These are phyloP conservation scores for Rhizophora mangle DNA, from an alignment of 345 rosid species.

Conservation along the genomic window DNA sequence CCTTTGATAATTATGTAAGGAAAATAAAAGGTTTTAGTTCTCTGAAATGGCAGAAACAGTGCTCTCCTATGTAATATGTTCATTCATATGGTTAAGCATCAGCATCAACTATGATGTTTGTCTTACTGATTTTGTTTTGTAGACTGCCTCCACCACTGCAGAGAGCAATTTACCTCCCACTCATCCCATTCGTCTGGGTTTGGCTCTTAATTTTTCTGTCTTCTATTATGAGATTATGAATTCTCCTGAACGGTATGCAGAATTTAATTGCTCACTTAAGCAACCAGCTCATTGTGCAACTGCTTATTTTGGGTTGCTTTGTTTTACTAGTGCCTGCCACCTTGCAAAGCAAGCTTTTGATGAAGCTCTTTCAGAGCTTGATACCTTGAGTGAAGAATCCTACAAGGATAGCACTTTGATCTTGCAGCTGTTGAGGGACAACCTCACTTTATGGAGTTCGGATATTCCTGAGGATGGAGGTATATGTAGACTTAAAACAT, in stretches of 20 bases:
- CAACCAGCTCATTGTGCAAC: not conserved
- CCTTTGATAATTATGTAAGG: too few species aligned
- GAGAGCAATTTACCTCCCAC: constrained; percentile 51
- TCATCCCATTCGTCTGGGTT: constrained; percentile 55
- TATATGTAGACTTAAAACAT: not conserved
- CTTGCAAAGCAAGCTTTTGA: constrained; percentile 35
- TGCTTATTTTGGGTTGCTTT: not conserved
- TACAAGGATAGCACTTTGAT: constrained; percentile 36
- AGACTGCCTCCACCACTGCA: constrained; percentile 49
- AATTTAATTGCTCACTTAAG: not conserved
- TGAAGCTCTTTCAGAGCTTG: constrained; percentile 35
- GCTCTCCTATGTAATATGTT: not conserved
- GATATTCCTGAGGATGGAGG: constrained; percentile 35
- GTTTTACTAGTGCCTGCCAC: constrained; percentile 28
- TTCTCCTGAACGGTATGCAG: constrained; percentile 48
- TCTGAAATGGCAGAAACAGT: too few species aligned
- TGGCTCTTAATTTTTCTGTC: constrained; percentile 52
- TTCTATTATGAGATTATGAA: constrained; percentile 57
- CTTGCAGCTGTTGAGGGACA: constrained; percentile 34
- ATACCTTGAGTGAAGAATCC: constrained; percentile 30
- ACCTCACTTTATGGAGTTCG: constrained; percentile 34
- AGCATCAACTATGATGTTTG: not conserved
- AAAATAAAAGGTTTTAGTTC: too few species aligned
- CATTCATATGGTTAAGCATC: not conserved
- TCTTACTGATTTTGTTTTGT: not conserved